Conservation (phyloP, 1,284 basidiomycete genomes). For the Ceratobasidium sp. region DNA sequence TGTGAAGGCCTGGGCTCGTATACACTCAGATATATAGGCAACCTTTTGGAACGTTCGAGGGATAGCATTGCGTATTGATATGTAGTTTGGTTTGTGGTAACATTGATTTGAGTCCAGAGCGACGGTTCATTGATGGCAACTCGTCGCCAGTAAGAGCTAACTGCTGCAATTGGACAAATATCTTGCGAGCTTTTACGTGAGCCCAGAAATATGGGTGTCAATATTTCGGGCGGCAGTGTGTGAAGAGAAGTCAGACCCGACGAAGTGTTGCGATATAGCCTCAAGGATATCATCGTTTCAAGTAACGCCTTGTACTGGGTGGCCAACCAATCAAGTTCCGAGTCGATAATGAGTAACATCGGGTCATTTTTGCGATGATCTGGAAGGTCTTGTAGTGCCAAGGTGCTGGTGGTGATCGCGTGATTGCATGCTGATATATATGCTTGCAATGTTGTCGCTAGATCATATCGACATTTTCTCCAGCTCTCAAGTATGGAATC, state of each 20-base stretch:
- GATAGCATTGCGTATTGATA: neutral
- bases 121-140: neutral
- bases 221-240: neutral
- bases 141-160: too few relatives aligned
- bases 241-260: neutral
- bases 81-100: neutral
- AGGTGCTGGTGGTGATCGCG: neutral
- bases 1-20: too few relatives aligned
- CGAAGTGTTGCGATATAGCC: neutral
- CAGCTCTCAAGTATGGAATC: neutral
- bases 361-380: neutral
- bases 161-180: neutral
- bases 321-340: neutral
- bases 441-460: neutral
- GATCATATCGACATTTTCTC: neutral
- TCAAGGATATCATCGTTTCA: neutral
- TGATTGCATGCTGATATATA: neutral
- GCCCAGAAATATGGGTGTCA: neutral
- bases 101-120: neutral
- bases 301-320: neutral
- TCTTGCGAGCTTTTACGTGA: neutral
- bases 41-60: neutral
- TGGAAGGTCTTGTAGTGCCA: too few relatives aligned
- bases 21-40: too few relatives aligned
- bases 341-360: neutral